phyloP scores from a whole-genome alignment of 495 filamentous ascomycete genomes.

The Aspergillus leporis region DNA sequence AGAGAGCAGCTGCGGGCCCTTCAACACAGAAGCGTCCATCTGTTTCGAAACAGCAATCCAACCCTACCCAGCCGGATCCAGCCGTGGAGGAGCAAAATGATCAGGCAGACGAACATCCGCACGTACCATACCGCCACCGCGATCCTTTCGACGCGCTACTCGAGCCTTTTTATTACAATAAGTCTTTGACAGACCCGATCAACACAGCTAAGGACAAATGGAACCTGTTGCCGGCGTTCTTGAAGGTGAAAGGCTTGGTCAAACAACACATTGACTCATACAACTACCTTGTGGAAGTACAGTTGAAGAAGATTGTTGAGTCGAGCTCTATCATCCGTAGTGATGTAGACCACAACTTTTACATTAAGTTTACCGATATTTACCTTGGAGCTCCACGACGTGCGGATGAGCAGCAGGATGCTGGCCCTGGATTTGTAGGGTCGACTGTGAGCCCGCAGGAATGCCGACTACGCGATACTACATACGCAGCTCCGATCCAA shows the following conservation, averaged over 20 bases:
- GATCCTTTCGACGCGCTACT: slow-evolving; percentile 80
- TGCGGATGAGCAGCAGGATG: slow-evolving; percentile 61
- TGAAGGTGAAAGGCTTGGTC: slow-evolving; percentile 94
- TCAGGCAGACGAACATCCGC: slow-evolving; percentile 15
- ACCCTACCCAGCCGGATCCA: slow-evolving; percentile 15
- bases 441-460: slow-evolving; percentile 80
- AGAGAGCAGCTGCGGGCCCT: slow-evolving; percentile 12
- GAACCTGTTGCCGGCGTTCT: slow-evolving; percentile 91
- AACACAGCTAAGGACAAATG: slow-evolving; percentile 93
- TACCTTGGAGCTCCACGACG: slow-evolving; percentile 77
- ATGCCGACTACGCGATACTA: slow-evolving; percentile 91
- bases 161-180: slow-evolving; percentile 95
- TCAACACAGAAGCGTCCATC: slow-evolving; percentile 25
- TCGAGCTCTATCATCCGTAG: slow-evolving; percentile 82
- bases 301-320: slow-evolving; percentile 92
- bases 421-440: slow-evolving; percentile 51
- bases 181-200: slow-evolving; percentile 89
- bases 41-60: slow-evolving; percentile 17
- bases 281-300: slow-evolving; percentile 94
- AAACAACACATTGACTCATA: slow-evolving; percentile 99
- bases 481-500: slow-evolving; percentile 87
- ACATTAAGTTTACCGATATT: slow-evolving; percentile 86
- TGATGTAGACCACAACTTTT: slow-evolving; percentile 86
- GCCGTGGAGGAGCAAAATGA: slow-evolving; percentile 12
- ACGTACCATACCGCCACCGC: slow-evolving; percentile 32